Percentiles rank a stretch among this genome's conserved stretches.
phyloP scores from a whole-genome alignment of 495 filamentous ascomycete species.

The Tuber magnatum region DNA sequence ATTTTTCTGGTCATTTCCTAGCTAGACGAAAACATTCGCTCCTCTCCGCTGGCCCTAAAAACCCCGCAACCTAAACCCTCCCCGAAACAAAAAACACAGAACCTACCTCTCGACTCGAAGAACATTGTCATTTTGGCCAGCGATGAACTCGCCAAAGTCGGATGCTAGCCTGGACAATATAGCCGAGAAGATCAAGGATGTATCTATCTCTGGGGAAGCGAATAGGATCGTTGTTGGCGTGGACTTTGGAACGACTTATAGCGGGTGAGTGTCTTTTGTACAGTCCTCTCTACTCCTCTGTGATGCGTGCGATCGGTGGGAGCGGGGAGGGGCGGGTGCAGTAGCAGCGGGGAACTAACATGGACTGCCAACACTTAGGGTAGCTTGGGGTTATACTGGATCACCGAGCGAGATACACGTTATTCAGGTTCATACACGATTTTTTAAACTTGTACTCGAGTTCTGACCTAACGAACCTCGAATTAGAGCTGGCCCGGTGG shows the following conservation, averaged over 20 bases:
- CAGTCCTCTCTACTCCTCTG: not conserved
- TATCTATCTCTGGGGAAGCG: slow-evolving; percentile 30
- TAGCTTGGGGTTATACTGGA: slow-evolving; percentile 38
- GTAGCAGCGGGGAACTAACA: not conserved
- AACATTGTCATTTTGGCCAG: slow-evolving; percentile 2
- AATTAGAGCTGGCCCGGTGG: slow-evolving; percentile 36
- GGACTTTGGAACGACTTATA: slow-evolving; percentile 66
- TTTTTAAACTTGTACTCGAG: not conserved
- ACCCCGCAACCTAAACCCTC: slow-evolving; percentile 27
- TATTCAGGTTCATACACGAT: slow-evolving; percentile 24
- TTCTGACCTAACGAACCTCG: slow-evolving; percentile 22
- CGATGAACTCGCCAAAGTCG: slow-evolving; percentile 24
- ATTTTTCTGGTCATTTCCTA: slow-evolving; percentile 13
- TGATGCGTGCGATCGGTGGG: not conserved
- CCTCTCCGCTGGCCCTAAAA: slow-evolving; percentile 1
- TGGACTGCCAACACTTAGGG: slow-evolving; percentile 13
- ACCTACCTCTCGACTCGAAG: slow-evolving; percentile 4
- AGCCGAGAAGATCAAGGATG: slow-evolving; percentile 32
- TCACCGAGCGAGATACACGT: slow-evolving; percentile 36
- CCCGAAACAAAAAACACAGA: slow-evolving; percentile 19
- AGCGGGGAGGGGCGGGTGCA: not conserved
- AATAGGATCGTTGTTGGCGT: slow-evolving; percentile 57
- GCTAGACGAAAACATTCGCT: slow-evolving; percentile 27
- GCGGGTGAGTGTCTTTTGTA: slow-evolving; percentile 48
- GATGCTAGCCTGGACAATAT: slow-evolving; percentile 25